Base-by-base conservation (phyloP, 495 filamentous ascomycete species). In the Talaromyces ruber region DNA sequence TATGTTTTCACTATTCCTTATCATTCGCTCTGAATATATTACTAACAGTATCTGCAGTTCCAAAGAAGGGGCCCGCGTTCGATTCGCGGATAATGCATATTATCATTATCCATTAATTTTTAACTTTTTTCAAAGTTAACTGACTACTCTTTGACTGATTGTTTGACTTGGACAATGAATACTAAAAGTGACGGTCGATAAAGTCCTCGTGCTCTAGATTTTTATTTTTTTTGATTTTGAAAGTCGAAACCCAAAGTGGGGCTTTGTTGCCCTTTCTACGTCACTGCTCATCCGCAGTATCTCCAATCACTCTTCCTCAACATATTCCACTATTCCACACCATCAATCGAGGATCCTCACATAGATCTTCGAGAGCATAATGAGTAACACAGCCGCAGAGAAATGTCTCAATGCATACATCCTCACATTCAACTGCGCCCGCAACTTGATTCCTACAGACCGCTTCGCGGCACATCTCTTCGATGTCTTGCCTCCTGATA, bases 341-440 rank as follows among this genome's bases (percentile, higher is more conserved):
- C 12, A 4, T 32, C 9, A 32, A 4, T 32, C 30, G 2, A 37
- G 7, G 11, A 4, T 7, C n/a, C 11, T 0, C 3, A 18, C 43
- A 22, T 47, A 47, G 21, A 54, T 22, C 51, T 16, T 16, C 6
- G 7, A 52, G 16, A 26, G 16, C 6, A 54, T 14, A 28, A 54
- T 54, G 51, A 6, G 22, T 16, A 26, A 30, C 16, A 18, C 26
- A 57, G 14, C 26, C 0, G 18, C 6, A 21, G 16, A 57, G 9
- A 73, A 81, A 6, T 64, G 70, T 11, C 68, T 88, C 2, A 72
- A 70, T 28, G 64, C 92, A 56, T 91, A 94, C 69, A 79, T 95
- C 45, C 74, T 96, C 34, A 97, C 94, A 30, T 95, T 93, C 74
- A 98, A 98, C 71, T 97, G 92, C 67, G 94, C 84, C 16, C 82